Evolutionary conservation across 768 basidiomycete species (phyloP).

Genomic region (Amanita subjunquillea): DNA sequence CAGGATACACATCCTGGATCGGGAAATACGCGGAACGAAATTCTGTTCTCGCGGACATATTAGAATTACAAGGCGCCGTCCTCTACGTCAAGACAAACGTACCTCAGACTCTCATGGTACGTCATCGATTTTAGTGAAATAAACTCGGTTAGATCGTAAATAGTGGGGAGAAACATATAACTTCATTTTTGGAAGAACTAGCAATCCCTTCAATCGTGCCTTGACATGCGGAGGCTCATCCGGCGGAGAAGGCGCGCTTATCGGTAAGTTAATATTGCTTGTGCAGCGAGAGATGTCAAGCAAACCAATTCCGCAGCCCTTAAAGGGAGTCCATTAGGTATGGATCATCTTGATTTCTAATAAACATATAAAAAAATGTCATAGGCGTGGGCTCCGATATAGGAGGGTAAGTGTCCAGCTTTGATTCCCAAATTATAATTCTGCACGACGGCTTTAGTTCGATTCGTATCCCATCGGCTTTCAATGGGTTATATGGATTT

Average conservation of each 20-base stretch:
- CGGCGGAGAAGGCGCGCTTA: constrained; percentile 77
- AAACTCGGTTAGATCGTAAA: neutral
- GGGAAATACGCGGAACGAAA: constrained; percentile 49
- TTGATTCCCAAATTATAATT: neutral
- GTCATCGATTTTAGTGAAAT: neutral
- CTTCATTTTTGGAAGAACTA: constrained; percentile 67
- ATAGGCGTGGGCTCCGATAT: constrained; percentile 72
- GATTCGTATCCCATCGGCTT: constrained; percentile 56
- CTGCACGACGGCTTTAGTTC: constrained; percentile 32
- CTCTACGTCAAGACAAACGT: constrained; percentile 66
- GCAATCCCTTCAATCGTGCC: constrained; percentile 63
- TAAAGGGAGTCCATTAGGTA: constrained; percentile 35
- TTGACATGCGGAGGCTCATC: constrained; percentile 75
- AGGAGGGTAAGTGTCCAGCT: constrained; percentile 41
- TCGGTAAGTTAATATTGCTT: constrained; percentile 28
- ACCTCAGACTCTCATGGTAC: constrained; percentile 70
- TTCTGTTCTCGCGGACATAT: constrained; percentile 52
- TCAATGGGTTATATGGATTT: constrained; percentile 64
- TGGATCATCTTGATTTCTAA: neutral
- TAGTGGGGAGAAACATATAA: constrained; percentile 78
- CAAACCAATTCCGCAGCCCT: constrained; percentile 19
- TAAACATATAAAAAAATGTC: constrained; percentile 17
- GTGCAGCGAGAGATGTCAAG: neutral
- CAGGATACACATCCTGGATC: constrained; percentile 69
- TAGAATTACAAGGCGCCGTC: constrained; percentile 61